Conservation (phyloP, 768 basidiomycete genomes). For the Russula dissimulans region DNA sequence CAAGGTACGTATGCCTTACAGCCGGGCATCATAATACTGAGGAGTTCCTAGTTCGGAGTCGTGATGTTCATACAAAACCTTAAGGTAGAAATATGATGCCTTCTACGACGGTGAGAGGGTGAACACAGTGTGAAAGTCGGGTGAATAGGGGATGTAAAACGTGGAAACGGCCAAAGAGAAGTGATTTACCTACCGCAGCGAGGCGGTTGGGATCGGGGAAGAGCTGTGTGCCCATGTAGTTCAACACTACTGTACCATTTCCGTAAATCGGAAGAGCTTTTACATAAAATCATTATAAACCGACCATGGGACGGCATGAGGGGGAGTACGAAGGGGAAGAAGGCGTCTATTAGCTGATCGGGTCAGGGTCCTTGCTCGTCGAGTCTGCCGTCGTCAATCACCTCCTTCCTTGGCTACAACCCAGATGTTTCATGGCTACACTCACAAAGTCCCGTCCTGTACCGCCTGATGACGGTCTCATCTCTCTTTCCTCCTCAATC, state of each 20-base stretch:
- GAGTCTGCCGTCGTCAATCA: no score
- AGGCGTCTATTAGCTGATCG: neutral
- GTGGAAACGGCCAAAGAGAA: neutral
- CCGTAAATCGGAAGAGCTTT: neutral
- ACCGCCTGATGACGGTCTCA: neutral
- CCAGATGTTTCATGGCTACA: slow-evolving; percentile 10
- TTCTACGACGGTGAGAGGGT: neutral
- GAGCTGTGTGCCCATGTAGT: no score
- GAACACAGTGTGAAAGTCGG: neutral
- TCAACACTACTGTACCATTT: neutral
- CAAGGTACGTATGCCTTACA: neutral
- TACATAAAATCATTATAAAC: neutral
- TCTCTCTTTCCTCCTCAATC: slow-evolving; percentile 6
- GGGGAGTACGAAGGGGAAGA: neutral
- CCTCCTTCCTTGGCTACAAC: neutral
- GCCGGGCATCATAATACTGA: neutral
- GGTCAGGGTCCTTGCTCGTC: no score
- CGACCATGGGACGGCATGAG: no score
- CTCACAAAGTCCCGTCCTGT: slow-evolving; percentile 10
- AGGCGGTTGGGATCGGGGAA: no score
- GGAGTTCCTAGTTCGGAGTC: neutral
- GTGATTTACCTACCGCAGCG: no score
- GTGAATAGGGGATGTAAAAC: neutral
- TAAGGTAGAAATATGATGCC: neutral
- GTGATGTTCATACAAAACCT: neutral